Evolutionary conservation across 805 yeast genomes (phyloP), one percentile per base, ranked within the genome.

Genomic region (Candida ovalis): DNA sequence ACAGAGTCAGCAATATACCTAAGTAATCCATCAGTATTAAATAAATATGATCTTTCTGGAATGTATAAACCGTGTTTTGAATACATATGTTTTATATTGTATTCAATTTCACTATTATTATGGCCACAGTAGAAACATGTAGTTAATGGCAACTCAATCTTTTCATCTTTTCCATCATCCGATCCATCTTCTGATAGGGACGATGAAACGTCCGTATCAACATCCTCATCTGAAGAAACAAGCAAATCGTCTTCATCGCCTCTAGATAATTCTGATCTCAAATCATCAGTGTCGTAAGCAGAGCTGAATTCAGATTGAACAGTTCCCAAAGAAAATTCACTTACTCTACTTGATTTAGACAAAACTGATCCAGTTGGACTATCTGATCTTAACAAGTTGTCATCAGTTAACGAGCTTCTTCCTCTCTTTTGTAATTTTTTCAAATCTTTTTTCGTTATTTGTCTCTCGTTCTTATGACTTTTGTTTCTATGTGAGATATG

Each of bases 31-130:
- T 74, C 77, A 35, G 77, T 65, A 63, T 92, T 89, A 0, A 68
- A 69, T 43, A 94, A 70, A 57, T 80, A 88, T 18, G 81, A 77
- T 52, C 77, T 71, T 61, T 94, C 96, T 1, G 99, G 99, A 7
- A 94, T 77, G 53, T 84, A 92, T 28, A 94, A 75, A 0, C 98
- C 98, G 64, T 87, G 97, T 40, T 64, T 73, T 41, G 73, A 71
- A 58, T 77, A 80, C 96, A 94, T 87, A 64, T 94, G 96, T 27
- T 71, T 71, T 23, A 87, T 60, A 52, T 72, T 73, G 13, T 66
- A 71, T n/a, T 77, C 80, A 1, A 70, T 45, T 30, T 68, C 72
- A 8, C 51, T 54, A 52, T 68, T 69, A 39, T 70, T 62, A 18
- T 54, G 50, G 0, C 78, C 78, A 59, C 84, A 78, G 54, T 72